Evolutionary conservation across 2,329 filamentous ascomycete species (phyloP), one percentile per base, ranked within the genome.

Genomic region (Penicillium aurantiogriseum): DNA sequence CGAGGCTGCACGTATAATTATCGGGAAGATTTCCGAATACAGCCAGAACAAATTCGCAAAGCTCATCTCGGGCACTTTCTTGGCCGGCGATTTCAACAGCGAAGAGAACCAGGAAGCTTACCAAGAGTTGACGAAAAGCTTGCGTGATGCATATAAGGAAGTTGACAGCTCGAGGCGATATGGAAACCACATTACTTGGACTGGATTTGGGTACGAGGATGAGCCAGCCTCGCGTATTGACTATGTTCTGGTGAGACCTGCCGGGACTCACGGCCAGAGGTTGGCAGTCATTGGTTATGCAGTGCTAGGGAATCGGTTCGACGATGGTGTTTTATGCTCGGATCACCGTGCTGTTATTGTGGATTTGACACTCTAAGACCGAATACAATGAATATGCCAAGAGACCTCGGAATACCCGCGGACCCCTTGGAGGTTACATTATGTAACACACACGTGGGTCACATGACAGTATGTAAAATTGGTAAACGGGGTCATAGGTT

Each of bases 81-180:
- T 86, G 2, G 74, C 78, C 0, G 83, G 84, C 2, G 83, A 86
- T 65, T 76, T 86, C 58, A 86, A 86, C 61, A 82, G 79, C 51
- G 69, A 80, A 58, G 77, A 77, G 15, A 63, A 66, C n/a, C 76
- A 80, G 38, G 80, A 82, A 58, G 83, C 84, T 2, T 85, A 85
- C 62, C 65, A 71, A 51, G 74, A 78, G 25, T 64, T 85, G 36
- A 82, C 77, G n/a, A 69, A 61, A 4, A 76, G 73, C 9, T 63
- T 73, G 9, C 62, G 76, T 48, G 79, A 81, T 62, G 65, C 74
- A 8, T 71, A 71, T 13, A 71, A 73, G 21, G 33, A 75, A 58
- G 72, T 81, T 3, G 56, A 69, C 11, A 55, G 63, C 19, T 57
- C 53, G 8, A 65, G 72, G 54, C 72, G 70, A 50, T 85, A 85